Evolutionary conservation across 305 asterid genomes (phyloP), one percentile per base, ranked within the genome.

Genomic region (Andrographis paniculata): DNA sequence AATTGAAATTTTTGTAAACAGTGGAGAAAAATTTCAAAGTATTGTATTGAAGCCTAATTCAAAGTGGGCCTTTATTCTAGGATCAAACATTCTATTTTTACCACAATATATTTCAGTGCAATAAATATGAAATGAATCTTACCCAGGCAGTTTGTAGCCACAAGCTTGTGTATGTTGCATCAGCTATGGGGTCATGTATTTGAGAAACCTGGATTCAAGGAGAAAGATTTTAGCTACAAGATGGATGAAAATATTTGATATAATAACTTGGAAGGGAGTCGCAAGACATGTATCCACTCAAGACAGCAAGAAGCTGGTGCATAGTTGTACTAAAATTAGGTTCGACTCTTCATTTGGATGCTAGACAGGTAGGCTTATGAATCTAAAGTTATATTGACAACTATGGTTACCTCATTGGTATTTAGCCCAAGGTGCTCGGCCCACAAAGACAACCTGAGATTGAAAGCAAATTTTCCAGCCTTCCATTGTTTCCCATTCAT

Each of bases 371-470:
- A n/a, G n/a, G n/a, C n/a, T n/a, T n/a, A n/a, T n/a, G n/a, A n/a
- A n/a, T n/a, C n/a, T n/a, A n/a, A n/a, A n/a, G n/a, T n/a, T n/a
- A n/a, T n/a, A n/a, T n/a, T n/a, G n/a, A n/a, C n/a, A 45, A 44
- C 41, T 53, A 37, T 14, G 70, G 73, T 63, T 46, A 85, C 98
- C 93, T 89, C 88, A 40, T 68, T 50, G 31, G 73, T 15, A n/a
- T 22, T 24, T 28, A 89, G 66, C 64, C 95, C 95, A 42, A 89
- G 91, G 67, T 89, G 98, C 72, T 89, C 98, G 2, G 86, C 76
- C 98, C 98, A 89, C 72, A 89, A 65, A 31, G 86, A 79, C 50
- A 80, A 67, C 65, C 98, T 66, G 52, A 89, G 96, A 42, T 70
- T 76, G 55, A 56, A 69, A 62, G 96, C 48, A 58, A 82, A 89